These are phyloP conservation scores for Sisymbrium altissimum DNA, from an alignment of 345 rosid species.

Conservation along the genomic window DNA sequence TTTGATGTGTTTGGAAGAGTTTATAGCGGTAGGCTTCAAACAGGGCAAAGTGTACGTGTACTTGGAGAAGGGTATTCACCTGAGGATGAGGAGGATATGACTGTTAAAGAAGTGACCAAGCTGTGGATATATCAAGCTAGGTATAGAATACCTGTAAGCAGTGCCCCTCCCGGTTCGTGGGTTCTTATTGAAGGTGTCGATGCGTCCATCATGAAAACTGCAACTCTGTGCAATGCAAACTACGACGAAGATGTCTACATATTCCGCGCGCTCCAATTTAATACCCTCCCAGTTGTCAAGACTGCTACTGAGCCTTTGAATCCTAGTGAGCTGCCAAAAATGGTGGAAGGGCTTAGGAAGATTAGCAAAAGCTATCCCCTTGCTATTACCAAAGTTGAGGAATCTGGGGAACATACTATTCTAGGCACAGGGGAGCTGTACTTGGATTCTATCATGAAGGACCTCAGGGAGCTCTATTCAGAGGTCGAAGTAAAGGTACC, in stretches of 20 bases:
- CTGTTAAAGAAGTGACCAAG: constrained; percentile 88
- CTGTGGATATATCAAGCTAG: constrained; percentile 95
- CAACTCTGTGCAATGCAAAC: constrained; percentile 69
- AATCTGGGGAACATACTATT: constrained; percentile 97
- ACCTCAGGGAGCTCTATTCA: constrained; percentile 95
- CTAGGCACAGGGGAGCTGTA: constrained; percentile 95
- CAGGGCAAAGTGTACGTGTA: constrained; percentile 86
- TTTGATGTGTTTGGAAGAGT: constrained; percentile 98
- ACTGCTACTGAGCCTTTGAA: constrained; percentile 98
- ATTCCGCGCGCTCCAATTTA: constrained; percentile 85
- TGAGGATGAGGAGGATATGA: constrained; percentile 97
- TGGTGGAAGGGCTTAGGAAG: constrained; percentile 99
- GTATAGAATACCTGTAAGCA: constrained; percentile 83
- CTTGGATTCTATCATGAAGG: constrained; percentile 97
- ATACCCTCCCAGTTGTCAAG: constrained; percentile 94
- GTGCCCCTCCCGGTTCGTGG: constrained; percentile 99
- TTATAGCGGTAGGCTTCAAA: constrained; percentile 83
- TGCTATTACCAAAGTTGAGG: constrained; percentile 95
- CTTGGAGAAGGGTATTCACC: constrained; percentile 98
- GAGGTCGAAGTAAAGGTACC: constrained; percentile 98
- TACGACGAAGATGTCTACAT: constrained; percentile 82
- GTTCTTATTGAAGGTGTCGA: constrained; percentile 96
- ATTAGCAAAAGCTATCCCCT: constrained; percentile 98
- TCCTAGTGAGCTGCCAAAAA: constrained; percentile 97
- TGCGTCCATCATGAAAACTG: constrained; percentile 96